These are phyloP conservation scores for Starmerella gropengiesseri DNA, from an alignment of 805 yeast genomes.

Conservation along the genomic window DNA sequence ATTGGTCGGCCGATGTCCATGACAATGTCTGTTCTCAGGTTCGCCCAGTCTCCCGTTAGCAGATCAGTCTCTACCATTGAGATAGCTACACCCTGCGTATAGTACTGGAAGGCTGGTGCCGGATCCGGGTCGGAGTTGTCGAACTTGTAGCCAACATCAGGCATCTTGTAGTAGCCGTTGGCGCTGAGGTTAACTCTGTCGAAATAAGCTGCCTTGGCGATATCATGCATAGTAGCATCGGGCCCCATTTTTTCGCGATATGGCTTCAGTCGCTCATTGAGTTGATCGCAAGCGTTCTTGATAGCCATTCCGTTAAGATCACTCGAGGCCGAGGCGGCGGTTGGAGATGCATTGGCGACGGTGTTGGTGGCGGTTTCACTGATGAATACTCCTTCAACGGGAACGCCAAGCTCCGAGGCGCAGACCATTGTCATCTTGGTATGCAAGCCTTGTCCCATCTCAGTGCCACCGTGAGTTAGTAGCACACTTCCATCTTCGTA, in stretches of 20 bases:
- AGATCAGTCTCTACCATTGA: constrained; percentile 38
- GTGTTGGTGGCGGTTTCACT: constrained; percentile 39
- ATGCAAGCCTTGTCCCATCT: constrained; percentile 41
- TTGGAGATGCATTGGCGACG: constrained; percentile 40
- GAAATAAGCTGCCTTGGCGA: constrained; percentile 35
- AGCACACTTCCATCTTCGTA: constrained; percentile 40
- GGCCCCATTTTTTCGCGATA: constrained; percentile 31
- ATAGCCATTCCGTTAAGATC: constrained; percentile 42
- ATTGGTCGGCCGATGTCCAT: constrained; percentile 42
- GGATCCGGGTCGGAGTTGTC: constrained; percentile 34
- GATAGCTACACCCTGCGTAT: constrained; percentile 39
- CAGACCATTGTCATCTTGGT: constrained; percentile 42
- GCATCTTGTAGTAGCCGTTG: constrained; percentile 42
- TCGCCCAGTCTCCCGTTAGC: constrained; percentile 40
- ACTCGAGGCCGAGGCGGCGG: constrained; percentile 42
- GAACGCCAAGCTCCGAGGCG: constrained; percentile 36
- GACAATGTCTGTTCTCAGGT: constrained; percentile 35
- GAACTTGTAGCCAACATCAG: constrained; percentile 37
- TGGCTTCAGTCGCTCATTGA: constrained; percentile 35
- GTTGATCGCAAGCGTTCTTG: constrained; percentile 38
- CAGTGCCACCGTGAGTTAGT: constrained; percentile 41
- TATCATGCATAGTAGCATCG: constrained; percentile 34
- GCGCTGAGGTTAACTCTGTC: constrained; percentile 40
- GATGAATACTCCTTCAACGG: constrained; percentile 34
- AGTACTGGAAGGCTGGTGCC: constrained; percentile 38